phyloP scores from a whole-genome alignment of 2,329 filamentous ascomycete genomes.

The Neurospora sp. region DNA sequence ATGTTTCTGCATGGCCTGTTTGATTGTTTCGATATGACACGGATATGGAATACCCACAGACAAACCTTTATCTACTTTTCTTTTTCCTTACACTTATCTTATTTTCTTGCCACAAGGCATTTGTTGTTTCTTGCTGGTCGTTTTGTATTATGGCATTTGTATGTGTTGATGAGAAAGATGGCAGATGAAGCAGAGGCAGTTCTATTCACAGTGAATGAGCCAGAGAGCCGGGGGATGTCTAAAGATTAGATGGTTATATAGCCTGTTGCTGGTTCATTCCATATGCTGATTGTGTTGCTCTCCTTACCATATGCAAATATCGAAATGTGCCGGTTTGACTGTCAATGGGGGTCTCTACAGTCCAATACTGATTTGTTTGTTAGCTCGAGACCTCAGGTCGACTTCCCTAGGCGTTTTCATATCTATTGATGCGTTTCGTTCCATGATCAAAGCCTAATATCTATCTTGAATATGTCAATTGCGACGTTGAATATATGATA shows the following conservation, averaged over 20 bases:
- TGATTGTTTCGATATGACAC: constrained; percentile 7
- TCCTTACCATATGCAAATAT: background rate
- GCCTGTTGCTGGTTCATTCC: background rate
- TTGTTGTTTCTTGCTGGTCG: background rate
- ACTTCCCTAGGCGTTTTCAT: too few species aligned
- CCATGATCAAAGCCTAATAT: too few species aligned
- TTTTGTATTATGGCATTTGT: background rate
- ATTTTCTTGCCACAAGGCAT: background rate
- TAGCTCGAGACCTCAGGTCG: too few species aligned
- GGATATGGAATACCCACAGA: constrained; percentile 15
- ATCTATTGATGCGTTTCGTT: too few species aligned
- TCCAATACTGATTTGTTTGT: too few species aligned
- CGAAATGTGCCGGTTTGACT: background rate
- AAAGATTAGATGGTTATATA: background rate
- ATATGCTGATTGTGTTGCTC: background rate
- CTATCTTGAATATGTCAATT: too few species aligned
- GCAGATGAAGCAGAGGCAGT: background rate
- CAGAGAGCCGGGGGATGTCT: background rate
- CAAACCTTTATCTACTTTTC: constrained; percentile 2
- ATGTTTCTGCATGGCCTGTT: constrained; percentile 6
- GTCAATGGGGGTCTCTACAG: background rate
- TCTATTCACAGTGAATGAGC: background rate
- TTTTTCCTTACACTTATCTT: background rate
- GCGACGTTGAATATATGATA: too few species aligned
- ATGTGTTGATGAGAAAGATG: background rate